phyloP scores from a whole-genome alignment of 495 filamentous ascomycete species.

The Penicillium verhagenii region DNA sequence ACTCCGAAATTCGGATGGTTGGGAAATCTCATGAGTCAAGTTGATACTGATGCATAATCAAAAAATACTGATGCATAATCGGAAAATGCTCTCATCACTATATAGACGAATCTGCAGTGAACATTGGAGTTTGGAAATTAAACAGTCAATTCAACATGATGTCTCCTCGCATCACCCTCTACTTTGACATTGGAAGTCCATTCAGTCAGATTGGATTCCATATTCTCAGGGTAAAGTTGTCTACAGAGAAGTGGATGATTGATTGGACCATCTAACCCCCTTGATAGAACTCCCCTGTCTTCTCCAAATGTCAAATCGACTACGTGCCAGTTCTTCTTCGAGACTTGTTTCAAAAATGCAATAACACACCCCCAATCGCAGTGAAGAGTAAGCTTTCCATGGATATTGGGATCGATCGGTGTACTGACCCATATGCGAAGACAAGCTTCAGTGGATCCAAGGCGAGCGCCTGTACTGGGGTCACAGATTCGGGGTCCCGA shows the following conservation, averaged over 20 bases:
- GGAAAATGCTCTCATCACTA: constrained; percentile 2
- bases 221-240: constrained; percentile 7
- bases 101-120: neutral
- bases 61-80: constrained; percentile 11
- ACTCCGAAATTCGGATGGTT: neutral
- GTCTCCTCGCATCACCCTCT: constrained; percentile 15
- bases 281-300: constrained; percentile 19
- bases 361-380: constrained; percentile 17
- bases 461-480: constrained; percentile 21
- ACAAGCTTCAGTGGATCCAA: constrained; percentile 21
- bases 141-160: constrained; percentile 5
- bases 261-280: neutral
- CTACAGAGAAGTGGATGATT: neutral
- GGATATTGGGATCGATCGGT: neutral
- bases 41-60: constrained; percentile 11
- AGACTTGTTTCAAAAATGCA: constrained; percentile 15
- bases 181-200: constrained; percentile 25
- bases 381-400: constrained; percentile 15
- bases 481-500: constrained; percentile 16
- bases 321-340: constrained; percentile 15
- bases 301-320: constrained; percentile 16
- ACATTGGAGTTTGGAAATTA: neutral
- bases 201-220: constrained; percentile 25
- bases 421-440: constrained; percentile 4
- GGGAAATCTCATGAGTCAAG: neutral